Percentiles rank a stretch among this genome's conserved stretches.
Evolutionary conservation across 192 early-diverging fungal species (phyloP).

Genomic region (Radiomyces spectabilis): DNA sequence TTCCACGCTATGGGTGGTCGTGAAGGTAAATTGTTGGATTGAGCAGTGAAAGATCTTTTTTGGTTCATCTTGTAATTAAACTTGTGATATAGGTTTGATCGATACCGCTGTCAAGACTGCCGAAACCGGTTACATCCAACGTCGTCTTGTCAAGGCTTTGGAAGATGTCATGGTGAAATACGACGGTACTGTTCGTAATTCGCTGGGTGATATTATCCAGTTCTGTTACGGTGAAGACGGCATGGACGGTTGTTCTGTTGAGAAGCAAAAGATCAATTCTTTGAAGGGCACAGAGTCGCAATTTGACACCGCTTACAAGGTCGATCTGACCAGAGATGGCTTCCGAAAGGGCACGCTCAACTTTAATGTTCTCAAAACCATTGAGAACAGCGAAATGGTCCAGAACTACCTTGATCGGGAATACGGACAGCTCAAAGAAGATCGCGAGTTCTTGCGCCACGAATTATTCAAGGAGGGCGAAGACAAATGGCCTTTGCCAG

Average conservation of each 20-base stretch:
- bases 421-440: constrained; percentile 67
- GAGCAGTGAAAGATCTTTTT: background rate
- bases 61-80: background rate
- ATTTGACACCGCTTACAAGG: constrained; percentile 74
- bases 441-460: constrained; percentile 67
- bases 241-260: constrained; percentile 89
- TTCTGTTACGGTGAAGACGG: constrained; percentile 98
- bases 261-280: constrained; percentile 69
- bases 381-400: constrained; percentile 65
- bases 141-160: constrained; percentile 94
- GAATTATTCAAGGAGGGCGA: constrained; percentile 76
- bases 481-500: constrained; percentile 80
- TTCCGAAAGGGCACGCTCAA: constrained; percentile 67
- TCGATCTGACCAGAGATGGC: constrained; percentile 72
- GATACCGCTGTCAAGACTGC: constrained; percentile 99
- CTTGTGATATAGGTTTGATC: constrained; percentile 81
- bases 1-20: constrained; percentile 99
- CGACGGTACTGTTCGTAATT: constrained; percentile 95
- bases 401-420: constrained; percentile 76
- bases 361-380: constrained; percentile 62
- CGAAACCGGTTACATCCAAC: constrained; percentile 99
- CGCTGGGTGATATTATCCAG: constrained; percentile 88
- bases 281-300: constrained; percentile 58
- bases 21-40: constrained; percentile 86
- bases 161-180: constrained; percentile 98